phyloP scores from a whole-genome alignment of 148 eudicot species.

The Drosera capensis region DNA sequence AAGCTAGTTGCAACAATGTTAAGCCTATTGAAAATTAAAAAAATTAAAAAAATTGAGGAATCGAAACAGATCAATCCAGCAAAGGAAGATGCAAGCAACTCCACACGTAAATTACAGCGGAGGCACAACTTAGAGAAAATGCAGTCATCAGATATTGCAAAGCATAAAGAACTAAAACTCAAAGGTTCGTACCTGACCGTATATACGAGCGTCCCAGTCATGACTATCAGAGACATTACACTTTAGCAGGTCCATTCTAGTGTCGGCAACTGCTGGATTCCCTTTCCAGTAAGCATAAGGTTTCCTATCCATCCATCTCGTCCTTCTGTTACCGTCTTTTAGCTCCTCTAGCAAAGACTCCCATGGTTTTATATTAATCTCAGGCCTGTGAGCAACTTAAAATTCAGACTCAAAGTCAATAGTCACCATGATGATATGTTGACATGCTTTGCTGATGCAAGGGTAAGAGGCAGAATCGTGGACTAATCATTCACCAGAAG shows the following conservation, averaged over 20 bases:
- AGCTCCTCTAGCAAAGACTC: constrained; percentile 33
- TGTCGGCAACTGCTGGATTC: constrained; percentile 49
- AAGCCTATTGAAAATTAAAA: too few relatives aligned
- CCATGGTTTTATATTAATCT: constrained; percentile 69
- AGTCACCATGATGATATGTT: too few relatives aligned
- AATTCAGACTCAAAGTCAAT: too few relatives aligned
- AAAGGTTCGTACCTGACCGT: constrained; percentile 32
- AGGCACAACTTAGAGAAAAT: too few relatives aligned
- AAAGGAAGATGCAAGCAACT: too few relatives aligned
- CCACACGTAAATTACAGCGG: too few relatives aligned
- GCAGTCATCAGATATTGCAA: background rate
- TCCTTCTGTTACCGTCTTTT: constrained; percentile 48
- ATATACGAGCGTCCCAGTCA: constrained; percentile 70
- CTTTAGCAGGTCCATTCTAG: constrained; percentile 54
- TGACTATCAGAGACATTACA: constrained; percentile 57
- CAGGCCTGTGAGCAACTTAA: constrained; percentile 54
- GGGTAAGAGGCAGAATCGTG: too few relatives aligned
- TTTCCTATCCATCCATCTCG: constrained; percentile 43
- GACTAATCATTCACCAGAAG: too few relatives aligned
- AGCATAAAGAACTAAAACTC: background rate
- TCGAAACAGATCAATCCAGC: too few relatives aligned
- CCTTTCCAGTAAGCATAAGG: constrained; percentile 88
- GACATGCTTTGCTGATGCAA: too few relatives aligned
- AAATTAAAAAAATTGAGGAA: too few relatives aligned
- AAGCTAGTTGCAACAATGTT: too few relatives aligned